Percentiles rank a stretch among this genome's conserved stretches.
These are phyloP conservation scores for Bryum argenteum DNA, from an alignment of 225 moss, liverwort and hornwort species.

Conservation along the genomic window DNA sequence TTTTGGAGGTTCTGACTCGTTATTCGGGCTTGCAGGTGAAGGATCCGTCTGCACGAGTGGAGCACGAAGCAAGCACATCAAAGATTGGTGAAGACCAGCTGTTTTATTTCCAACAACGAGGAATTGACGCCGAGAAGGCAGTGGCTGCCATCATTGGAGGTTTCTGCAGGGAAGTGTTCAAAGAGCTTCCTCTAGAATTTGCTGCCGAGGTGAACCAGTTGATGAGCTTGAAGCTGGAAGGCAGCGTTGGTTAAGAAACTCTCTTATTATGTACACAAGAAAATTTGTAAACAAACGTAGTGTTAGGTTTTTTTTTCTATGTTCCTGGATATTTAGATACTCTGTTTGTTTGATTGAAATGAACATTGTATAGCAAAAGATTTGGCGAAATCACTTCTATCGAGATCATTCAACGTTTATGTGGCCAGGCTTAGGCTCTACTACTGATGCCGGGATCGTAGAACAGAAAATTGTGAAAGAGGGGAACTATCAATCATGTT, in stretches of 20 bases:
- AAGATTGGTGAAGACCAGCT: slow-evolving; percentile 98
- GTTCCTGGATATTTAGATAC: slow-evolving; percentile 28
- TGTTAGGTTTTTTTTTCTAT: slow-evolving; percentile 7
- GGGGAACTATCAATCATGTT: too few relatives aligned
- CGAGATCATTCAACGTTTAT: too few relatives aligned
- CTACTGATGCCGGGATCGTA: too few relatives aligned
- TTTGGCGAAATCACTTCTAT: slow-evolving; percentile 23
- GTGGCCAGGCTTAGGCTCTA: too few relatives aligned
- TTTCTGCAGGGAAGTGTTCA: slow-evolving; percentile 94
- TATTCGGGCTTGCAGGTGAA: slow-evolving; percentile 58
- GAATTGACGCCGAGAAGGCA: slow-evolving; percentile 87
- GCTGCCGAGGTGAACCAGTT: slow-evolving; percentile 97
- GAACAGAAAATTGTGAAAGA: too few relatives aligned
- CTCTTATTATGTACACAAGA: slow-evolving; percentile 28
- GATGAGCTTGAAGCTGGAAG: slow-evolving; percentile 98
- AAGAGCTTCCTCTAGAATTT: slow-evolving; percentile 91
- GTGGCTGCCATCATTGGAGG: slow-evolving; percentile 97
- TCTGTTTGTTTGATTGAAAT: slow-evolving; percentile 23
- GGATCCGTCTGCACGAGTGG: slow-evolving; percentile 91
- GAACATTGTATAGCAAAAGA: slow-evolving; percentile 28
- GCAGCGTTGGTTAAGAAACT: slow-evolving; percentile 68
- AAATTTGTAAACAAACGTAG: slow-evolving; percentile 37
- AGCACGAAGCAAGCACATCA: slow-evolving; percentile 98
- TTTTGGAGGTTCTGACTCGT: not conserved
- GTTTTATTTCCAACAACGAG: slow-evolving; percentile 95